A percentile compares a stretch with the other conserved stretches of the same genome.
These are phyloP conservation scores for Entomortierella beljakovae DNA, from an alignment of 192 early-diverging fungal genomes.

Conservation along the genomic window DNA sequence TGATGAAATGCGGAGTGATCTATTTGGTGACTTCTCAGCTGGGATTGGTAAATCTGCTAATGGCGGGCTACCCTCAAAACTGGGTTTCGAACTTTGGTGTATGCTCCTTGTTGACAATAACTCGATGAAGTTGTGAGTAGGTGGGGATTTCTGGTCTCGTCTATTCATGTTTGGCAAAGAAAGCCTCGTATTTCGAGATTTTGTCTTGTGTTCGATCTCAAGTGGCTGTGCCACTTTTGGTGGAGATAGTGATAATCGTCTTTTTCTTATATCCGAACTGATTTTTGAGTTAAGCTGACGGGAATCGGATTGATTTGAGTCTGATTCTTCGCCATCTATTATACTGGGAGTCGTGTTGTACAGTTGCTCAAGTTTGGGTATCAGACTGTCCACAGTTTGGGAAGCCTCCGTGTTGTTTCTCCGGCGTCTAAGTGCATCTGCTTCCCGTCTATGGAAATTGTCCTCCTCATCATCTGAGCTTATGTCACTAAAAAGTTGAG, in stretches of 20 bases:
- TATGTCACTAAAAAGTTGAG: slow-evolving; percentile 5
- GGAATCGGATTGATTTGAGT: background rate
- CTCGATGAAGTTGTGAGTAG: background rate
- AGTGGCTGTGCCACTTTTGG: background rate
- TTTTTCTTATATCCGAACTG: no score
- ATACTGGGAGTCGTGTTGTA: background rate
- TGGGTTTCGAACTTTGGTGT: background rate
- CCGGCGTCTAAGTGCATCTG: background rate
- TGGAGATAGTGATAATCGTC: background rate
- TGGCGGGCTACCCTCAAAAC: background rate
- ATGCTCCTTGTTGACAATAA: background rate
- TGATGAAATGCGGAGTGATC: background rate
- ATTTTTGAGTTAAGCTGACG: background rate
- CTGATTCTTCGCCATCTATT: background rate
- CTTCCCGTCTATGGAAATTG: background rate
- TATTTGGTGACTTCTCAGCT: background rate
- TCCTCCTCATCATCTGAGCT: slow-evolving; percentile 18
- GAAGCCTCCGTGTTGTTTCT: background rate
- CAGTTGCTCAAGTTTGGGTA: background rate
- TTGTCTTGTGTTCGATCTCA: background rate
- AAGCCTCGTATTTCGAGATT: background rate
- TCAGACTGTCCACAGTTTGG: no score
- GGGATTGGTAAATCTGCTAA: no score
- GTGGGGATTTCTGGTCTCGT: background rate
- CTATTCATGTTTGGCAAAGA: background rate